phyloP scores from a whole-genome alignment of 2,329 filamentous ascomycete species.

The Hypoxylon rubiginosum region DNA sequence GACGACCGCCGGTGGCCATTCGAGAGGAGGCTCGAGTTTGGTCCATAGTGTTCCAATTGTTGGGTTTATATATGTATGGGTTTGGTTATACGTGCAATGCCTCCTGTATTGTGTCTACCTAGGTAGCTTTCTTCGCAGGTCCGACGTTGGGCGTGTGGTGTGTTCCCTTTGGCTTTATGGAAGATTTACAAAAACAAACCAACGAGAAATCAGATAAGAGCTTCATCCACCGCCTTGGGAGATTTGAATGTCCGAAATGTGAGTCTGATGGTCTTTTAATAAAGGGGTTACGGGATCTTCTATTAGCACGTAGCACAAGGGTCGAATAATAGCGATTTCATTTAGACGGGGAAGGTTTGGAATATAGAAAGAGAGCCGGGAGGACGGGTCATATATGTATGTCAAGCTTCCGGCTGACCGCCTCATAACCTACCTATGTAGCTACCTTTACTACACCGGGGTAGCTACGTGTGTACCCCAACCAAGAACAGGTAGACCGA shows the following conservation, averaged over 20 bases:
- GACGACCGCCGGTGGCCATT: slow-evolving; percentile 25
- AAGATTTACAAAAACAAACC: too few species aligned
- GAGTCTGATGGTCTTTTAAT: too few species aligned
- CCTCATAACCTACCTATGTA: slow-evolving; percentile 12
- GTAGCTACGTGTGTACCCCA: background rate
- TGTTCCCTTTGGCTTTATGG: too few species aligned
- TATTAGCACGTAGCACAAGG: too few species aligned
- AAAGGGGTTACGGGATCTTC: too few species aligned
- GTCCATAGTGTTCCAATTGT: slow-evolving; percentile 28
- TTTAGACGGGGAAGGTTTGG: too few species aligned
- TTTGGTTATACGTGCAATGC: background rate
- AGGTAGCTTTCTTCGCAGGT: too few species aligned
- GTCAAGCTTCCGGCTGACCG: slow-evolving; percentile 26
- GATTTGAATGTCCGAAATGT: too few species aligned
- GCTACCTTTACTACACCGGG: background rate
- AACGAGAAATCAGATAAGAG: too few species aligned
- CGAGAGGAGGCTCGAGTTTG: slow-evolving; percentile 23
- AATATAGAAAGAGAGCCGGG: background rate
- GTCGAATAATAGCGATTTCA: too few species aligned
- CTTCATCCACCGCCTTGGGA: too few species aligned
- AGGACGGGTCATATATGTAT: background rate
- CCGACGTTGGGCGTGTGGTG: too few species aligned
- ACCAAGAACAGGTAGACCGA: background rate
- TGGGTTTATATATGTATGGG: background rate
- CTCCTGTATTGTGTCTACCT: background rate